Conservation (phyloP, 2,329 filamentous ascomycete species). For the Aspergillus fumigatus region DNA sequence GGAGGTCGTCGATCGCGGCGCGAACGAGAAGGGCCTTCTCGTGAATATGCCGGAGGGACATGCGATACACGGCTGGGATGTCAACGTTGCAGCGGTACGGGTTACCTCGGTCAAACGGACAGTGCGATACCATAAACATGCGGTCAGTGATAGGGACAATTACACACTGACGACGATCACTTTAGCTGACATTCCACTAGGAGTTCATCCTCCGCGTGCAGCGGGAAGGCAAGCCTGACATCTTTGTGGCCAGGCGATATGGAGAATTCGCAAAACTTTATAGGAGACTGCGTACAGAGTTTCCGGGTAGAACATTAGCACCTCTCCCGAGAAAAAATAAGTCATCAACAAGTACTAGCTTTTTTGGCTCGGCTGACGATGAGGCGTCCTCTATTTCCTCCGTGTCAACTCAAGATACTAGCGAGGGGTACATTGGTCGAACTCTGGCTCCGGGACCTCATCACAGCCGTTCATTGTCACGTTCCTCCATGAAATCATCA, state of each 20-base stretch:
- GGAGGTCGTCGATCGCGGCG: constrained; percentile 89
- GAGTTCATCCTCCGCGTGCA: constrained; percentile 89
- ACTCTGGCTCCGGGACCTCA: constrained; percentile 28
- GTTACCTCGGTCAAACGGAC: constrained; percentile 77
- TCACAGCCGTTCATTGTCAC: constrained; percentile 25
- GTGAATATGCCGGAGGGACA: constrained; percentile 87
- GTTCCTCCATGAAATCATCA: constrained; percentile 23
- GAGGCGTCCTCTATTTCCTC: constrained; percentile 80
- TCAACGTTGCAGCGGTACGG: constrained; percentile 88
- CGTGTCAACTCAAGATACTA: constrained; percentile 62
- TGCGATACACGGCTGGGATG: constrained; percentile 91
- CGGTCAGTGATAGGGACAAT: constrained; percentile 51
- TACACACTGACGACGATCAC: not conserved
- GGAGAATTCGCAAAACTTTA: constrained; percentile 81
- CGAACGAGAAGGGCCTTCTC: constrained; percentile 84
- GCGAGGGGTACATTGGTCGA: constrained; percentile 29
- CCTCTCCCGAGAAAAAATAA: constrained; percentile 91
- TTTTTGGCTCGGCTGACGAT: constrained; percentile 59
- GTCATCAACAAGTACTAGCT: constrained; percentile 60
- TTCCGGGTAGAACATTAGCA: constrained; percentile 85
- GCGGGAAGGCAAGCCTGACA: constrained; percentile 66
- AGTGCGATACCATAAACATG: constrained; percentile 84
- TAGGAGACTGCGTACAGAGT: constrained; percentile 72
- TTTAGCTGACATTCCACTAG: constrained; percentile 39
- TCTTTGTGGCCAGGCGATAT: constrained; percentile 79